Base-by-base conservation (phyloP, 2,329 filamentous ascomycete species). In the Aspergillus unguis region DNA sequence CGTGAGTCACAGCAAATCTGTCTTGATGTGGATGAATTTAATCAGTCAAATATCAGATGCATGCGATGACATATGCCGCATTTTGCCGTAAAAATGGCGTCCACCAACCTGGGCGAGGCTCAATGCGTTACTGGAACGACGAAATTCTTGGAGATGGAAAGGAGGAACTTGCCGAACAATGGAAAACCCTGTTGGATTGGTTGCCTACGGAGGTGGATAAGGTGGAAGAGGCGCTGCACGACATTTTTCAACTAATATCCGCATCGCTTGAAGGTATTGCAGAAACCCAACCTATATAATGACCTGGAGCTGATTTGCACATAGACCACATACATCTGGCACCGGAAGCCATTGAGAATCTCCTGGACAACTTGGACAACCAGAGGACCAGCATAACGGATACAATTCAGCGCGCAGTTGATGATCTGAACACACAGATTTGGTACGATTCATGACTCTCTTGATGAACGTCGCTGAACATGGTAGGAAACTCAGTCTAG, bases 31-130 rank as follows among this genome's bases (percentile, higher is more conserved):
- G 23, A 33, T 23, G 11, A 7, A 29, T 29, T 27, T 42, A n/a
- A 42, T 17, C 11, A 17, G n/a, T 29, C 6, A n/a, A 10, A 23
- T 10, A 11, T 35, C 10, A 60, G 57, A 52, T 50, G 55, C 25
- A 56, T 27, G 41, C 52, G 28, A 2, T 8, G 10, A 54, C 50
- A n/a, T 60, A 60, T 26, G 31, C 45, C n/a, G 57, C 57, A 3
- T 60, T 50, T 27, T 60, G 58, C 44, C 53, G 55, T 31, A 50
- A 59, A 5, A 53, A 54, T 33, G 58, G 58, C 36, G 50, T 52
- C 8, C 32, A 60, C 37, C 2, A 23, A 8, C 47, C 54, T 10
- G 2, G 4, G 1, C 9, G 9, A 4, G 23, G 4, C 3, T 25
- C 8, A 1, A 11, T 33, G 32, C 53, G 52, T 23, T 59, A 48